A percentile compares a stretch with the other conserved stretches of the same genome.
These are phyloP conservation scores for Backusella morwellensis DNA, from an alignment of 192 early-diverging fungal species.

Conservation along the genomic window DNA sequence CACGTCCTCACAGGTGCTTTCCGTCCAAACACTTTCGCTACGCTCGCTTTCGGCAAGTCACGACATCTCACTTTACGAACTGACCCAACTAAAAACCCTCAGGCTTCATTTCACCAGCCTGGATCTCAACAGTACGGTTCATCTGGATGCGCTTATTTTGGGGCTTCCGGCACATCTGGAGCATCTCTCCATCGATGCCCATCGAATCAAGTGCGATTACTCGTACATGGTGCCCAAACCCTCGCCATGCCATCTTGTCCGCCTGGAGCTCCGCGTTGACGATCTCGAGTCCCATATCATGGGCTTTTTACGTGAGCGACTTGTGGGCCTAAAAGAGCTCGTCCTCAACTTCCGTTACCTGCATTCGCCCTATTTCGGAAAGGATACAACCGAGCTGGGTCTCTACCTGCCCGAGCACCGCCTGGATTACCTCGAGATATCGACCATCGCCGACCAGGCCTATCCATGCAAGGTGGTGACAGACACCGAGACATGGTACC, in stretches of 20 bases:
- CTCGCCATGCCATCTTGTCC: background rate
- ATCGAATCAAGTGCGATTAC: background rate
- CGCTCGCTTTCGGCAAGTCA: background rate
- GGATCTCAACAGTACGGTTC: background rate
- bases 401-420: background rate
- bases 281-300: background rate
- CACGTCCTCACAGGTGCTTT: background rate
- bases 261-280: background rate
- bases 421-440: background rate
- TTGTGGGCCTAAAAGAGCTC: background rate
- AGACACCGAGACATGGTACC: background rate
- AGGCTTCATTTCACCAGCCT: background rate
- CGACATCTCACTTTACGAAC: background rate
- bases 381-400: background rate
- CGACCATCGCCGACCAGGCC: background rate
- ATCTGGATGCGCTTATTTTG: background rate
- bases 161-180: background rate
- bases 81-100: background rate
- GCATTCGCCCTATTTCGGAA: background rate
- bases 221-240: background rate
- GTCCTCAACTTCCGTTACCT: background rate
- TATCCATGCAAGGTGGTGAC: background rate
- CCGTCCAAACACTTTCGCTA: background rate
- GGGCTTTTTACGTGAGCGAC: background rate
- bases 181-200: background rate